Evolutionary conservation across 176 grass and related monocot genomes (phyloP).

Genomic region (Eragrostis nindensis): DNA sequence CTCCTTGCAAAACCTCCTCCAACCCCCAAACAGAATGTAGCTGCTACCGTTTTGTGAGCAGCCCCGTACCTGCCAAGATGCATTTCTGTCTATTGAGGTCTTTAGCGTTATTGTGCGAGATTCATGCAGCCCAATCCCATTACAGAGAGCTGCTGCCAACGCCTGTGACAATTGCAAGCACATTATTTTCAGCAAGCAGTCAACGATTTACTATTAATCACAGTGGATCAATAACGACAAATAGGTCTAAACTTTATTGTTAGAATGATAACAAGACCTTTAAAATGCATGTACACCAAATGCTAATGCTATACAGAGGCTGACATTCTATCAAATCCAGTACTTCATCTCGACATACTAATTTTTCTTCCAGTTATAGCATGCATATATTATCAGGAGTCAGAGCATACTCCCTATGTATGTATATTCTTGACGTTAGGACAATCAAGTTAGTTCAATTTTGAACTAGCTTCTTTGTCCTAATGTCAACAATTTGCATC

Average conservation of each 20-base stretch:
- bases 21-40: background rate
- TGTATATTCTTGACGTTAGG: no score
- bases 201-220: background rate
- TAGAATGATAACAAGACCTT: background rate
- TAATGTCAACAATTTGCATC: no score
- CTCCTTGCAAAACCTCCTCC: constrained; percentile 11
- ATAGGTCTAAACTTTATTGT: background rate
- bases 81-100: background rate
- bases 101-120: background rate
- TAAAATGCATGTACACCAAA: background rate
- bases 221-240: background rate
- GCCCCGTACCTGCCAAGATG: background rate
- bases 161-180: background rate
- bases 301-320: background rate
- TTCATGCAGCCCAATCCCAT: background rate
- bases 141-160: background rate
- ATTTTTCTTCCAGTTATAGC: background rate
- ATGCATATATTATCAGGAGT: background rate
- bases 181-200: background rate
- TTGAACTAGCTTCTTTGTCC: no score
- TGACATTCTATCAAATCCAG: background rate
- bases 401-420: no score
- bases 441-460: no score
- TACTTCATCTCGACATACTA: background rate
- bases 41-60: no score